These are phyloP conservation scores for Marasmius oreades DNA, from an alignment of 1,284 basidiomycete genomes.

Conservation along the genomic window DNA sequence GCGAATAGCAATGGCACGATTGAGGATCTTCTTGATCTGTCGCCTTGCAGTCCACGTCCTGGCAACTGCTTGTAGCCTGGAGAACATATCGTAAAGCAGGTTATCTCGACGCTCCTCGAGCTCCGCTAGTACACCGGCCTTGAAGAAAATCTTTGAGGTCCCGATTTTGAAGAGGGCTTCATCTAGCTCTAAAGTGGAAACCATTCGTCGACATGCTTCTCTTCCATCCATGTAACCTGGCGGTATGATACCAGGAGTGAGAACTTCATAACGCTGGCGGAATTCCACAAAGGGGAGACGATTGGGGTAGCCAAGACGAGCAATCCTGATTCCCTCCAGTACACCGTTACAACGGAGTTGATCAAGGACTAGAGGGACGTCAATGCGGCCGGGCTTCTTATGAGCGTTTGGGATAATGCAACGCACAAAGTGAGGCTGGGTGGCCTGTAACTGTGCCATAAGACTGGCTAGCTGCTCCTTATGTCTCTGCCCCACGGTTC, in stretches of 20 bases:
- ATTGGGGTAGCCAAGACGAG: conserved; percentile 96
- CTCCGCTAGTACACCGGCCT: conserved; percentile 97
- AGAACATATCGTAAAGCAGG: conserved; percentile 87
- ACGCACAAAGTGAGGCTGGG: conserved; percentile 97
- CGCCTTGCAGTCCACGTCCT: conserved; percentile 85
- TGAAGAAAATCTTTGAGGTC: conserved; percentile 99
- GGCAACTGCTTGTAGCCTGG: conserved; percentile 82
- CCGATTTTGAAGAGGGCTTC: conserved; percentile 87
- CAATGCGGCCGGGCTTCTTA: conserved; percentile 91
- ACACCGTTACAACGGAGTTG: conserved; percentile 99
- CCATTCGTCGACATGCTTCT: conserved; percentile 92
- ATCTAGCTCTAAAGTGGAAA: conserved; percentile 87
- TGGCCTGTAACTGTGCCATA: conserved; percentile 89
- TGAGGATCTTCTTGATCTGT: conserved; percentile 94
- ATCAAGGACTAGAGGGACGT: conserved; percentile 93
- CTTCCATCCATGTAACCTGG: conserved; percentile 97
- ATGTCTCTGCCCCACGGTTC: conserved; percentile 94
- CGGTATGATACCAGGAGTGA: conserved; percentile 91
- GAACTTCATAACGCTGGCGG: conserved; percentile 93
- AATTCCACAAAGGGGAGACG: conserved; percentile 96
- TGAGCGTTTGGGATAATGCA: conserved; percentile 96
- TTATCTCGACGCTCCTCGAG: conserved; percentile 92
- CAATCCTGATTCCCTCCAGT: conserved; percentile 97
- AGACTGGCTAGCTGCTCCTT: conserved; percentile 93
- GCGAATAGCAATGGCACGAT: conserved; percentile 87